Conservation (phyloP, 305 asterid genomes). For the Fraxinus greggii region DNA sequence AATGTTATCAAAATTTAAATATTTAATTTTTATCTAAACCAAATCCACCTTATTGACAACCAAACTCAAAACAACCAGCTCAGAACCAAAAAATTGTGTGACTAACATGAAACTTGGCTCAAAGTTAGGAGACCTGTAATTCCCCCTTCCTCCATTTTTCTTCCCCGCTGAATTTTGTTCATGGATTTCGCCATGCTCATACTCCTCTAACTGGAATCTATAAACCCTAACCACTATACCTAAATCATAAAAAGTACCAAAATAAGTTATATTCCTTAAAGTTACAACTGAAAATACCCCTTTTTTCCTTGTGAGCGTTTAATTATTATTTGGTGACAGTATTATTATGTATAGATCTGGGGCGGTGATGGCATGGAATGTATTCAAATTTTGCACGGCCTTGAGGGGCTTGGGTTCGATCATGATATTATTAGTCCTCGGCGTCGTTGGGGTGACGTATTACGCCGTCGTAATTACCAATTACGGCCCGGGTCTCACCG, state of each 20-base stretch:
- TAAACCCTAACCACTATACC: constrained; percentile 35
- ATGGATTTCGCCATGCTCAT: constrained; percentile 38
- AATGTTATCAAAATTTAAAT: not conserved
- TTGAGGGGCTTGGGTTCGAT: constrained; percentile 90
- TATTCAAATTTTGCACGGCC: constrained; percentile 93
- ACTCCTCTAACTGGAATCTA: constrained; percentile 35
- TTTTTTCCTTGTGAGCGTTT: constrained; percentile 8
- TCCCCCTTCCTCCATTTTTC: constrained; percentile 10
- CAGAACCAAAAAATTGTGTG: not conserved
- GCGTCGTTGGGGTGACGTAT: constrained; percentile 87
- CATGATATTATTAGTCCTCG: constrained; percentile 90
- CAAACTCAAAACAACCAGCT: not conserved
- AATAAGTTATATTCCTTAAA: constrained; percentile 12
- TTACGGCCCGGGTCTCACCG: constrained; percentile 73
- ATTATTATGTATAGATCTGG: constrained; percentile 96
- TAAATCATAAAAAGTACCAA: constrained; percentile 9
- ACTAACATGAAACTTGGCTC: not conserved
- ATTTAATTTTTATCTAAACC: not conserved
- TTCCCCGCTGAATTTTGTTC: constrained; percentile 23
- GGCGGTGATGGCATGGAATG: constrained; percentile 96
- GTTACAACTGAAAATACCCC: not conserved
- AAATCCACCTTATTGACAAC: not conserved
- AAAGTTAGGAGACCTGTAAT: not conserved
- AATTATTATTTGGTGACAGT: not conserved
- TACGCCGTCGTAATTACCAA: constrained; percentile 81